Conservation (phyloP, 148 eudicot genomes). For the Amaranthus palmeri region DNA sequence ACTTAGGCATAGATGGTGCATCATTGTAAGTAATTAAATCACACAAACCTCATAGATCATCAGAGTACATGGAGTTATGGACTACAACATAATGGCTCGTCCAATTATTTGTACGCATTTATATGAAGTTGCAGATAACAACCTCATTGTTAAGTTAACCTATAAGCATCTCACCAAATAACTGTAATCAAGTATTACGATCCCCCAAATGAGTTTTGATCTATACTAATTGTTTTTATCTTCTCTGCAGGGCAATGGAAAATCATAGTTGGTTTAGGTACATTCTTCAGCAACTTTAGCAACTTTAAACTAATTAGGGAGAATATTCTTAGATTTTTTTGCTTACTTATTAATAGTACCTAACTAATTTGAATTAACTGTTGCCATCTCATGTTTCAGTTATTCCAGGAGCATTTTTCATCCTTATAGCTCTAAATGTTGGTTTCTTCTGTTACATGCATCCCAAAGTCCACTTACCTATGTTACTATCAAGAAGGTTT, state of each 20-base stretch:
- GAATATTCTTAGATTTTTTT: neutral
- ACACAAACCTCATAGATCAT: too few relatives aligned
- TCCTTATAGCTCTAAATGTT: constrained; percentile 5
- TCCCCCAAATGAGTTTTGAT: neutral
- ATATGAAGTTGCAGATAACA: too few relatives aligned
- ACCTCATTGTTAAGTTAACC: too few relatives aligned
- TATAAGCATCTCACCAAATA: too few relatives aligned
- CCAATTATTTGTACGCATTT: too few relatives aligned
- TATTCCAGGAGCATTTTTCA: constrained; percentile 6
- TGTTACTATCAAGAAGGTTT: constrained; percentile 10
- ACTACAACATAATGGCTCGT: too few relatives aligned
- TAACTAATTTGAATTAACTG: neutral
- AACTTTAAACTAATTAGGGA: neutral
- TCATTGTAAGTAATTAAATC: too few relatives aligned
- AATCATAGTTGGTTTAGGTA: constrained; percentile 16
- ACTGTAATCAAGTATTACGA: too few relatives aligned
- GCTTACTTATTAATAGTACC: neutral
- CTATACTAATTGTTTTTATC: neutral
- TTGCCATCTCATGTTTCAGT: neutral
- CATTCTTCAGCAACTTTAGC: neutral
- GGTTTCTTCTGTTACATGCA: constrained; percentile 15
- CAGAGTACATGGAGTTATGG: too few relatives aligned
- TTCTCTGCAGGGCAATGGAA: constrained; percentile 13
- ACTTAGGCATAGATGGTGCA: too few relatives aligned
- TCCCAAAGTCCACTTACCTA: neutral